phyloP scores from a whole-genome alignment of 805 yeast species.

The Teunomyces stri region DNA sequence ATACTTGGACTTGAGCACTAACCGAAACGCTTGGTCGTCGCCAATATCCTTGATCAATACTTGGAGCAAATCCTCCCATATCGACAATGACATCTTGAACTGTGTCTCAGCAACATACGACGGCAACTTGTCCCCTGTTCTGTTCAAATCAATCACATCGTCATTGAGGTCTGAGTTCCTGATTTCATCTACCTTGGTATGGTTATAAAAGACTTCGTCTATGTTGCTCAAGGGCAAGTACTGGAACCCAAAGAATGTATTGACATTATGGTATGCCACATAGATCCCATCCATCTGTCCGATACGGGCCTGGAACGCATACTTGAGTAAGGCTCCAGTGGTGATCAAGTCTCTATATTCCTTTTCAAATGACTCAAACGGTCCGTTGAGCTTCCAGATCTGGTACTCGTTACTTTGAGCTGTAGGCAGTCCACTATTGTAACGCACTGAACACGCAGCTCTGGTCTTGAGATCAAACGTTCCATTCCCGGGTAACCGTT shows the following conservation, averaged over 20 bases:
- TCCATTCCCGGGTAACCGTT: slow-evolving; percentile 81
- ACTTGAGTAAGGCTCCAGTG: slow-evolving; percentile 73
- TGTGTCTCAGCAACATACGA: slow-evolving; percentile 62
- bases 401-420: slow-evolving; percentile 61
- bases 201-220: slow-evolving; percentile 45
- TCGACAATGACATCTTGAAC: slow-evolving; percentile 43
- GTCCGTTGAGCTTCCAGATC: slow-evolving; percentile 59
- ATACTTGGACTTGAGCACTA: slow-evolving; percentile 19
- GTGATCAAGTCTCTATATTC: slow-evolving; percentile 75
- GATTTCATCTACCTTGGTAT: slow-evolving; percentile 12
- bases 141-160: slow-evolving; percentile 3
- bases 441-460: slow-evolving; percentile 83
- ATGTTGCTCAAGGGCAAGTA: slow-evolving; percentile 74
- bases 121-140: slow-evolving; percentile 32
- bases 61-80: slow-evolving; percentile 29
- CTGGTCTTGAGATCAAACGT: slow-evolving; percentile 90
- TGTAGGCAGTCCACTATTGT: slow-evolving; percentile 66
- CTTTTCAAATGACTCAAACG: slow-evolving; percentile 75
- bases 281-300: slow-evolving; percentile 98
- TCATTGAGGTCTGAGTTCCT: slow-evolving; percentile 6
- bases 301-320: slow-evolving; percentile 85
- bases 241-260: slow-evolving; percentile 83
- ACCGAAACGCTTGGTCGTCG: slow-evolving; percentile 23
- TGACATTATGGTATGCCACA: slow-evolving; percentile 84
- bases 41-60: slow-evolving; percentile 25